Percentiles rank a stretch among this genome's conserved stretches.
Conservation (phyloP, 164 flowering plant species). For the Berberis vulgaris region DNA sequence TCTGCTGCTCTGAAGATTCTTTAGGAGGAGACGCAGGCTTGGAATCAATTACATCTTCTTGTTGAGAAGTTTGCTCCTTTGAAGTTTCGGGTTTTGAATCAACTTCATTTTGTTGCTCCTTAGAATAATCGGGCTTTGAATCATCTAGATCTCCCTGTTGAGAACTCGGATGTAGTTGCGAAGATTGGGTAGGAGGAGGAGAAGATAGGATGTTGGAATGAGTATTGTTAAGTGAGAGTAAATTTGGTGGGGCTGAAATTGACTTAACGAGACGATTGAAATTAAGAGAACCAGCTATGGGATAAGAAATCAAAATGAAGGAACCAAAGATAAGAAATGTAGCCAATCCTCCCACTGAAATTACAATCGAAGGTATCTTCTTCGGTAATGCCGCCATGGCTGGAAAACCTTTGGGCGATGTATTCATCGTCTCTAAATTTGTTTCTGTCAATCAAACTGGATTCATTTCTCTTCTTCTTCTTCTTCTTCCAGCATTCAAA, state of each 20-base stretch:
- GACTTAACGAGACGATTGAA: slow-evolving; percentile 27
- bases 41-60: too few species aligned
- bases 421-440: too few species aligned
- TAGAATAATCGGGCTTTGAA: not conserved
- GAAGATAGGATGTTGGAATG: not conserved
- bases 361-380: slow-evolving; percentile 33
- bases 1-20: not conserved
- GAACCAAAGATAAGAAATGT: slow-evolving; percentile 53
- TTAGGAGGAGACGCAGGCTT: not conserved
- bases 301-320: slow-evolving; percentile 43
- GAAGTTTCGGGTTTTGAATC: too few species aligned
- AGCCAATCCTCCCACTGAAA: slow-evolving; percentile 50
- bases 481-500: too few species aligned
- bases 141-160: not conserved
- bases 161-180: not conserved
- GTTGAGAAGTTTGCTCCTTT: too few species aligned
- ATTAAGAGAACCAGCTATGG: slow-evolving; percentile 46
- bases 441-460: too few species aligned
- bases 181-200: not conserved
- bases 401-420: slow-evolving; percentile 17
- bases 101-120: not conserved
- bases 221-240: not conserved
- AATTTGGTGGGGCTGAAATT: not conserved
- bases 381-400: slow-evolving; percentile 32
- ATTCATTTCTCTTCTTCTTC: too few species aligned